These are phyloP conservation scores for Tetracladium setigerum DNA, from an alignment of 495 filamentous ascomycete species.

Conservation along the genomic window DNA sequence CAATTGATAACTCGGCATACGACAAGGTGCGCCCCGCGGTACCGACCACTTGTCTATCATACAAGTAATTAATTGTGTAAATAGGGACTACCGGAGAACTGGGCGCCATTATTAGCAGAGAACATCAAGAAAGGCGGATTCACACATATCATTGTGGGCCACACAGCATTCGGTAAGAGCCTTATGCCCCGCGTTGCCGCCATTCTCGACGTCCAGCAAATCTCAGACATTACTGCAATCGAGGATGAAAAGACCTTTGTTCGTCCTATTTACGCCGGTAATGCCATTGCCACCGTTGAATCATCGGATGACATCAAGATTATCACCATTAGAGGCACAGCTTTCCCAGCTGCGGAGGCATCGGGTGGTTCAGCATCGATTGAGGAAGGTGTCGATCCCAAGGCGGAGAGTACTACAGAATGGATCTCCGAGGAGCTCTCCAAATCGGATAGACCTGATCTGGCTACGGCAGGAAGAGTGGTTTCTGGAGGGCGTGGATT, in stretches of 20 bases:
- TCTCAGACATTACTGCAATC: slow-evolving; percentile 84
- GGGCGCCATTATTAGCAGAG: slow-evolving; percentile 82
- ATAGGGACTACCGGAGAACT: slow-evolving; percentile 90
- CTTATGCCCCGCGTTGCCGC: slow-evolving; percentile 93
- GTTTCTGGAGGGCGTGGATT: slow-evolving; percentile 92
- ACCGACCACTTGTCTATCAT: neutral
- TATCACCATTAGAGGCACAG: slow-evolving; percentile 86
- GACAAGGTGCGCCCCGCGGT: slow-evolving; percentile 48
- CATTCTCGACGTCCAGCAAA: slow-evolving; percentile 82
- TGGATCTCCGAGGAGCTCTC: slow-evolving; percentile 93
- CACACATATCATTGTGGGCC: slow-evolving; percentile 82
- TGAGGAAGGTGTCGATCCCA: slow-evolving; percentile 64
- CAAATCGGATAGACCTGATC: slow-evolving; percentile 90
- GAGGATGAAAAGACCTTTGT: slow-evolving; percentile 92
- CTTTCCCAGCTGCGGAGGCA: slow-evolving; percentile 59
- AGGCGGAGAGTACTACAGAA: slow-evolving; percentile 61
- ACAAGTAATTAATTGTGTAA: neutral
- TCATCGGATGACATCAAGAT: slow-evolving; percentile 80
- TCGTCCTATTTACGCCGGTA: slow-evolving; percentile 94
- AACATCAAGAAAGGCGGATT: slow-evolving; percentile 92
- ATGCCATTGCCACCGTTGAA: slow-evolving; percentile 95
- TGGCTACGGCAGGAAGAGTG: slow-evolving; percentile 78
- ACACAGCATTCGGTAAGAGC: slow-evolving; percentile 96
- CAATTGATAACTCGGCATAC: slow-evolving; percentile 81
- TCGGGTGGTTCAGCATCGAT: slow-evolving; percentile 47